Conservation (phyloP, 2,329 filamentous ascomycete genomes). For the Diaporthe ilicicola region DNA sequence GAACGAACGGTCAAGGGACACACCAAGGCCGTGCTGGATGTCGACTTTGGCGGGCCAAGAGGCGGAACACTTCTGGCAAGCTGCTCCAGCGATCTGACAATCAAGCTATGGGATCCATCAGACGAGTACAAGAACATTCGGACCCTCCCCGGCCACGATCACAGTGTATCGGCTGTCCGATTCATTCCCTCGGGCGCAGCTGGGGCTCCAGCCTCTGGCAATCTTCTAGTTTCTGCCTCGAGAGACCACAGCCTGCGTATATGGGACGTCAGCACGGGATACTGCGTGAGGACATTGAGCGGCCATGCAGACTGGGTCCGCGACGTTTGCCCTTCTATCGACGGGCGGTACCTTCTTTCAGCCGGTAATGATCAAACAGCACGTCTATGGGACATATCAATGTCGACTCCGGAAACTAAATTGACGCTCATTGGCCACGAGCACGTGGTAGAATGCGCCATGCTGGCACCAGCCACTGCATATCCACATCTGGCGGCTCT, state of each 20-base stretch:
- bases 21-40: constrained; percentile 85
- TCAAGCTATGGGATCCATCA: constrained; percentile 92
- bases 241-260: constrained; percentile 85
- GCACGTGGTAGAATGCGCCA: constrained; percentile 85
- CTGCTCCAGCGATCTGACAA: constrained; percentile 88
- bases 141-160: constrained; percentile 89
- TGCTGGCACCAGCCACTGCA: constrained; percentile 80
- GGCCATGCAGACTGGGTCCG: constrained; percentile 93
- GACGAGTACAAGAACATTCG: constrained; percentile 96
- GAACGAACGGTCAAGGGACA: constrained; percentile 93
- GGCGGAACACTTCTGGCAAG: constrained; percentile 81
- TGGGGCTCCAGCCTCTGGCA: constrained; percentile 80
- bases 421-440: constrained; percentile 86
- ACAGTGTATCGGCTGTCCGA: constrained; percentile 86
- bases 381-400: constrained; percentile 84
- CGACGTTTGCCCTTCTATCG: constrained; percentile 81
- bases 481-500: constrained; percentile 81
- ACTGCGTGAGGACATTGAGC: constrained; percentile 87
- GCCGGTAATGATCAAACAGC: constrained; percentile 84
- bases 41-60: constrained; percentile 88
- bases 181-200: constrained; percentile 87
- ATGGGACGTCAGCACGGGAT: constrained; percentile 94
- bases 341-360: constrained; percentile 85
- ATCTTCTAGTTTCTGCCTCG: constrained; percentile 86
- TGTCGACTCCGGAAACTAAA: constrained; percentile 74